phyloP scores from a whole-genome alignment of 768 basidiomycete genomes.

The Lactarius vividus region DNA sequence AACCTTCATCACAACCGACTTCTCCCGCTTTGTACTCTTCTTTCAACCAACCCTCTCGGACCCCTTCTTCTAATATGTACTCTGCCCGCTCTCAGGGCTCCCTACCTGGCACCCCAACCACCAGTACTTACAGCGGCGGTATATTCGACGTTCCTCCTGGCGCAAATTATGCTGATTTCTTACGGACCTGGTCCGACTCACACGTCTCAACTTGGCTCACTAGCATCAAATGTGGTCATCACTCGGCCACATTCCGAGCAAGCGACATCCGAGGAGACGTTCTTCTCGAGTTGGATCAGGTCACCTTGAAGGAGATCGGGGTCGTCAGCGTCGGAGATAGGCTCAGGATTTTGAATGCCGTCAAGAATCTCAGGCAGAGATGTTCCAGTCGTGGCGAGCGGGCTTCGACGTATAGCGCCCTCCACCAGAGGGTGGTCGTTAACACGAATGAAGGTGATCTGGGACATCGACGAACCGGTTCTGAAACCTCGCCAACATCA shows the following conservation, averaged over 20 bases:
- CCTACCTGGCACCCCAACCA: constrained; percentile 44
- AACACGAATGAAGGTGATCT: constrained; percentile 23
- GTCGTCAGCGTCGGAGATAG: constrained; percentile 88
- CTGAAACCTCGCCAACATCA: constrained; percentile 23
- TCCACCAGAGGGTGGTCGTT: constrained; percentile 19
- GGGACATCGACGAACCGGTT: constrained; percentile 28
- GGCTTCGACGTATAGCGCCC: constrained; percentile 1
- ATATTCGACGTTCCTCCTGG: constrained; percentile 59
- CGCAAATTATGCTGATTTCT: constrained; percentile 57
- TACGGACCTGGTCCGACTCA: constrained; percentile 67
- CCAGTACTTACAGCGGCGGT: constrained; percentile 28
- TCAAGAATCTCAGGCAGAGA: constrained; percentile 71
- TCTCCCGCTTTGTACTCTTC: constrained; percentile 40
- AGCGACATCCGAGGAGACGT: constrained; percentile 95
- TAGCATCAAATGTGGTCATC: constrained; percentile 69
- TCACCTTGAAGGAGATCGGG: constrained; percentile 86
- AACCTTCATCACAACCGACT: constrained; percentile 38
- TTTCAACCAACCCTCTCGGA: constrained; percentile 35
- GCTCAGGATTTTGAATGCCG: constrained; percentile 79
- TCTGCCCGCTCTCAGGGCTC: constrained; percentile 43
- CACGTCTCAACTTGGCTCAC: constrained; percentile 77
- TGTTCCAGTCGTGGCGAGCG: constrained; percentile 36
- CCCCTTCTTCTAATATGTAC: constrained; percentile 38
- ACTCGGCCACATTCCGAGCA: constrained; percentile 65
- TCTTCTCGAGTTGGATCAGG: constrained; percentile 86